Base-by-base conservation (phyloP, 2,329 filamentous ascomycete species). In the Lasiodiplodia citricola region DNA sequence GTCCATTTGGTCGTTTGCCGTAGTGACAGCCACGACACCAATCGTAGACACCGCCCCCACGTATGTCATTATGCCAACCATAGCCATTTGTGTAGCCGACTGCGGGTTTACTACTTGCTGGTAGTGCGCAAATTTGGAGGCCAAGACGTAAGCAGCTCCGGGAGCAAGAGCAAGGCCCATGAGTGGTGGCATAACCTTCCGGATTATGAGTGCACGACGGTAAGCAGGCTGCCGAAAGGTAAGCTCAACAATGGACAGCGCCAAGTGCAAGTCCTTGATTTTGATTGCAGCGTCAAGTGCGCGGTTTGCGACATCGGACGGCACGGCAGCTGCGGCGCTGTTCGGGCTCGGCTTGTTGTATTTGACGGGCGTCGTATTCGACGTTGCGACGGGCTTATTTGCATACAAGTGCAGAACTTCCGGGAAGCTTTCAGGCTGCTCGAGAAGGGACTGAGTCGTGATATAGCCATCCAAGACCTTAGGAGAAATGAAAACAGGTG, bases 1-100 rank as follows among this genome's bases (percentile, higher is more conserved):
- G 75, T 91, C 90, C 92, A 97, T 97, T 80, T 98, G 94, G 78
- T 98, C 94, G 80, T 97, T 97, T 70, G 91, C 86, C 41, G 95
- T 97, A 31, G 93, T 90, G 69, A 96, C 84, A 10, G 95, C 93
- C 47, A 98, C 88, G 52, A 96, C 82, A 2, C 95, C 96, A 66
- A 98, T 87, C 11, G 91, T 93, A 4, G 88, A 90, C 4, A 94
- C 94, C 71, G 93, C 92, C 23, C 89, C 87, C 52, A 96, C 85
- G 78, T 98, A 99, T 7, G 93, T 92, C 70, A 95, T 82, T 62
- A 96, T 91, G 14, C 92, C 94, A 0, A 87, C 88, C 76, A 97
- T 93, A 4, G 92, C 91, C 70, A 96, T 88, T 13, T 88, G 88
- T 2, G 93, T 96, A 11, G 94, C 93, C 41, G 87, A 88, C 35